Base-by-base conservation (phyloP, 202 grass and related monocot genomes). In the Bolboschoenoplectus hybrid region DNA sequence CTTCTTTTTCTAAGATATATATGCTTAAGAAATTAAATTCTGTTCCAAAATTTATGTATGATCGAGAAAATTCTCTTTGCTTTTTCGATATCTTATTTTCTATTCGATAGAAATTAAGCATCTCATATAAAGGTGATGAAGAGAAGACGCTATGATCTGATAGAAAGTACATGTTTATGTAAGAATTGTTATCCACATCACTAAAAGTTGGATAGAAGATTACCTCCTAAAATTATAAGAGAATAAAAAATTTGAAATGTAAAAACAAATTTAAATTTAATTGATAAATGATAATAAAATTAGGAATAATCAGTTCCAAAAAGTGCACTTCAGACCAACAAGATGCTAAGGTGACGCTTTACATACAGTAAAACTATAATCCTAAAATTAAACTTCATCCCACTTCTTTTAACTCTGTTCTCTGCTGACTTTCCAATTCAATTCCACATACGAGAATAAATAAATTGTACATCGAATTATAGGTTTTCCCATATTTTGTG, bases 11-110 rank as follows among this genome's bases (percentile, higher is more conserved):
- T 72, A 20, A 19, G 10, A 72, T 9, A 72, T 10, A 69, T 45
- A 36, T 5, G 3, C 32, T 11, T 10, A 12, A 32, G 2, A 49
- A 73, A 32, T 1, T 49, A 26, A 20, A 9, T 73, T 19, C 2
- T 46, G 44, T 73, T 4, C 43, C 44, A 74, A 74, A 8, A 74
- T 74, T 32, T 12, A 45, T 9, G 49, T 77, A 56, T 77, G 74
- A 55, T 77, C 16, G 10, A 56, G 7, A 38, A 77, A 55, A 3
- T 7, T 77, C 7, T 46, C 9, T 65, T 56, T 5, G 9, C 9
- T 9, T 65, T 65, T 35, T 26, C 53, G 9, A 8, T 34, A 7
- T 9, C 26, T 7, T 17, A 5, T 9, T 46, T 71, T 20, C 64
- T 40, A 4, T 71, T 45, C 1, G 10, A 9, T 14, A n/a, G 43